Evolutionary conservation across 106 monocot genomes (phyloP).

Genomic region (Vanilla planifolia): DNA sequence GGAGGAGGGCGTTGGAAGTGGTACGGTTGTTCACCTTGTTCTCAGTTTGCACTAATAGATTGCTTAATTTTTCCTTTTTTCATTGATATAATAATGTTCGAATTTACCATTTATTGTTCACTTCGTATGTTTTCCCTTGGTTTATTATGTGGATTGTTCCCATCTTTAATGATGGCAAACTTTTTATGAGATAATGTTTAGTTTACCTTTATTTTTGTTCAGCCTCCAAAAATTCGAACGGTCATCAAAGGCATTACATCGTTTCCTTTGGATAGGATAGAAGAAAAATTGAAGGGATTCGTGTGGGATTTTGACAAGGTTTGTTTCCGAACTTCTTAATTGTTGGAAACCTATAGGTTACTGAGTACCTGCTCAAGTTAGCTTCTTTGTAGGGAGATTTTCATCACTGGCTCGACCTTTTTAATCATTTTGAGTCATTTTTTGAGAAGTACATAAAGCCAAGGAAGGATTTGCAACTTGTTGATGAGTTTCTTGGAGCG

Average conservation of each 20-base stretch:
- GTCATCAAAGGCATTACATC: constrained; percentile 42
- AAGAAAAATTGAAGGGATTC: constrained; percentile 47
- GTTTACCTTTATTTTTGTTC: neutral
- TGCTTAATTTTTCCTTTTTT: neutral
- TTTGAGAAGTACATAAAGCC: constrained; percentile 56
- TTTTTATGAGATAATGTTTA: neutral
- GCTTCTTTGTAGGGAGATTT: constrained; percentile 60
- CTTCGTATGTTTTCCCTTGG: neutral
- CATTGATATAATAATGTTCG: neutral
- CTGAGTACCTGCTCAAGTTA: constrained; percentile 6
- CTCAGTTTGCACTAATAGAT: constrained; percentile 4
- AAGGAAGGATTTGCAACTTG: constrained; percentile 62
- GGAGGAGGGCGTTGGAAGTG: constrained; percentile 43
- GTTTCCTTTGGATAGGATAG: constrained; percentile 44
- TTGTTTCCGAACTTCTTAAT: constrained; percentile 3
- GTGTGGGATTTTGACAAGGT: constrained; percentile 81
- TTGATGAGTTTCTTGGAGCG: constrained; percentile 37
- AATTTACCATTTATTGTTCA: neutral
- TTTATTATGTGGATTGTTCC: neutral
- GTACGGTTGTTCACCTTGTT: constrained; percentile 14
- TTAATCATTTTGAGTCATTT: constrained; percentile 65
- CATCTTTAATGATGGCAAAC: neutral
- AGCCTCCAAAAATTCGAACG: constrained; percentile 68
- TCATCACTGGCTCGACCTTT: constrained; percentile 78
- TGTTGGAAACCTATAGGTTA: neutral